These are phyloP conservation scores for Begonia masoniana DNA, from an alignment of 306 rosid genomes.

Conservation along the genomic window DNA sequence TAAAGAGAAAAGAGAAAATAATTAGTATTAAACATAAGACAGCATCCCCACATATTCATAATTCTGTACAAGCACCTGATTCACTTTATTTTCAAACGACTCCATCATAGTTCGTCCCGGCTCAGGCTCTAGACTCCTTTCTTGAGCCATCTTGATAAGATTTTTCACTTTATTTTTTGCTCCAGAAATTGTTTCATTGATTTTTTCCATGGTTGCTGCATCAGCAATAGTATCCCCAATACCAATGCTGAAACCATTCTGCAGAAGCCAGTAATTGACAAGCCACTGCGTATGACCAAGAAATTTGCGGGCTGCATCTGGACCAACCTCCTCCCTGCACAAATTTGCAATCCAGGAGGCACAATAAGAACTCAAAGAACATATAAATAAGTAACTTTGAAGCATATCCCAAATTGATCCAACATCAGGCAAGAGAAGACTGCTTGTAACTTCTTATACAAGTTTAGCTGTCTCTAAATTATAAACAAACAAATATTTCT, in stretches of 20 bases:
- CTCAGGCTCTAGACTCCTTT: constrained; percentile 76
- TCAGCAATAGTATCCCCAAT: constrained; percentile 99
- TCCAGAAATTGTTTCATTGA: constrained; percentile 71
- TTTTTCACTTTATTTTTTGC: constrained; percentile 89
- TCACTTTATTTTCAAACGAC: constrained; percentile 91
- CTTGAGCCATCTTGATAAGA: constrained; percentile 77
- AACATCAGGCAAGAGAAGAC: no score
- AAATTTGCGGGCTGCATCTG: constrained; percentile 97
- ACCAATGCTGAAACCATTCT: constrained; percentile 92
- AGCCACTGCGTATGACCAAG: constrained; percentile 99
- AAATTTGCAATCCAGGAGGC: constrained; percentile 10
- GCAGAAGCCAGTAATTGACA: constrained; percentile 96
- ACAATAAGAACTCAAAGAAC: not conserved
- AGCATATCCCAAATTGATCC: no score
- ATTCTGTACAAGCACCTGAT: constrained; percentile 40
- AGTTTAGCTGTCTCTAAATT: no score
- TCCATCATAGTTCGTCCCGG: constrained; percentile 99
- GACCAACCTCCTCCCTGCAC: constrained; percentile 98
- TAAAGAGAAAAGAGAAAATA: constrained; percentile 9
- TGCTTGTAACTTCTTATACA: no score
- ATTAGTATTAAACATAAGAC: constrained; percentile 6
- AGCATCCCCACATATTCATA: not conserved
- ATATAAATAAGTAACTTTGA: no score
- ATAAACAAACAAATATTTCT: no score
- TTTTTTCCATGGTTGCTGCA: constrained; percentile 83